Conservation (phyloP, 2,329 filamentous ascomycete species). For the Diaporthe batatas region DNA sequence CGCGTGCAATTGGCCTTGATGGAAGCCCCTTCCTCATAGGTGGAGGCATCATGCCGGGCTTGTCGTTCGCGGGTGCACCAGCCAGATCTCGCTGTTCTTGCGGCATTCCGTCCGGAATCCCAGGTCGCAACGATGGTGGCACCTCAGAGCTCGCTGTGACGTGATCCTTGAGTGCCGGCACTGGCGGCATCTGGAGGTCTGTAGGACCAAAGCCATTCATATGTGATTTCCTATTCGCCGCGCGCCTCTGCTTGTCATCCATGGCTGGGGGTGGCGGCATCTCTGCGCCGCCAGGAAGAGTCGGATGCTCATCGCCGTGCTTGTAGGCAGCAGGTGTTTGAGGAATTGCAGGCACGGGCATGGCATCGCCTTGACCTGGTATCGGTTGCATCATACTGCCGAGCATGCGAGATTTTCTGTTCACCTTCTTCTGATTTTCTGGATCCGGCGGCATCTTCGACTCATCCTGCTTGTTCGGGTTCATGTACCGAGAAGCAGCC, state of each 20-base stretch:
- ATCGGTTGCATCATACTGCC: conserved; percentile 3
- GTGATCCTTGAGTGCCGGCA: neutral
- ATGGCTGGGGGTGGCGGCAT: neutral
- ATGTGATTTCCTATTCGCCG: conserved; percentile 26
- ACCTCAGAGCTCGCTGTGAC: neutral
- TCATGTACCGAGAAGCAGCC: conserved; percentile 1
- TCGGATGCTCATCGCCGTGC: neutral
- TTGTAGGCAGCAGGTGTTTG: neutral
- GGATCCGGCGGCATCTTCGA: neutral
- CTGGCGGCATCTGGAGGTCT: conserved; percentile 18
- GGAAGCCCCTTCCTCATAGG: neutral
- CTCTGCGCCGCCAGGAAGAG: neutral
- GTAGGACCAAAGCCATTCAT: conserved; percentile 22
- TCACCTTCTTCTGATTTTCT: conserved; percentile 12
- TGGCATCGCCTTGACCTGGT: neutral
- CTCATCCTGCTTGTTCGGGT: neutral
- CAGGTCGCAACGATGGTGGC: conserved; percentile 3
- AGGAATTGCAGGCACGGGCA: conserved; percentile 19
- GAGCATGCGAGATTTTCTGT: conserved; percentile 20
- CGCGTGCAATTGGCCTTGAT: neutral
- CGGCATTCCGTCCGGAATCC: neutral
- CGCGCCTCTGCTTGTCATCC: conserved; percentile 11
- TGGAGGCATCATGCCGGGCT: neutral
- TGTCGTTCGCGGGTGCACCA: neutral
- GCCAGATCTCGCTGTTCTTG: conserved; percentile 6